Evolutionary conservation across 2,329 filamentous ascomycete species (phyloP), one percentile per base, ranked within the genome.

Genomic region (Gnomoniopsis smithogilvyi): DNA sequence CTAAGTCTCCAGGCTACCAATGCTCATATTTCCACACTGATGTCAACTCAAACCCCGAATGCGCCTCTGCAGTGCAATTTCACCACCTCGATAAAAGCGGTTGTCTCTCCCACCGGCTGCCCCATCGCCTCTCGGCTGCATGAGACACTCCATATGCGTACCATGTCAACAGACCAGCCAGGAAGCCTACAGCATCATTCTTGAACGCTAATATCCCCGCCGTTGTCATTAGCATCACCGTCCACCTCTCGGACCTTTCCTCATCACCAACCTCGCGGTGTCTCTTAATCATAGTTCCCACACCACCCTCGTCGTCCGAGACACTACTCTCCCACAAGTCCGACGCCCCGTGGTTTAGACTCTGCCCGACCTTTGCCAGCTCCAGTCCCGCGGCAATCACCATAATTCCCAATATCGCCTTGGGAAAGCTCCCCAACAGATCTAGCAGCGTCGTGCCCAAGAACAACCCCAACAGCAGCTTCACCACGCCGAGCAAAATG

Each of bases 331-430:
- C 65, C 89, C 89, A 74, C 72, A 87, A 67, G 68, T 86, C 84
- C 21, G 78, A 70, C 3, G 83, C 85, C 1, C 83, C 85, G n/a
- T 90, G 85, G 68, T 96, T 96, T 41, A 97, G 76, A 60, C 86
- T 90, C 70, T 93, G 88, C 0, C 91, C 93, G 0, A 95, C 93
- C 68, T 90, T 90, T 22, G 90, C 89, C 15, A 98, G 78, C 73
- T 98, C 94, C 48, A 97, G 76, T 0, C 94, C 95, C 0, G 94
- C 91, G 0, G 92, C 93, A 30, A 97, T 80, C 2, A 98, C 92
- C 84, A 97, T 92, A 57, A 98, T 81, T 0, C 92, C 92, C 0
- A 98, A 79, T 0, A 97, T 74, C 3, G 85, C 84, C 62, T 83
- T 86, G 0, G 95, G 94, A 67, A 96, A 97, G 1, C 78, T 77